Evolutionary conservation across 306 rosid species (phyloP), one percentile per base, ranked within the genome.

Genomic region (Arachis hypogaea): DNA sequence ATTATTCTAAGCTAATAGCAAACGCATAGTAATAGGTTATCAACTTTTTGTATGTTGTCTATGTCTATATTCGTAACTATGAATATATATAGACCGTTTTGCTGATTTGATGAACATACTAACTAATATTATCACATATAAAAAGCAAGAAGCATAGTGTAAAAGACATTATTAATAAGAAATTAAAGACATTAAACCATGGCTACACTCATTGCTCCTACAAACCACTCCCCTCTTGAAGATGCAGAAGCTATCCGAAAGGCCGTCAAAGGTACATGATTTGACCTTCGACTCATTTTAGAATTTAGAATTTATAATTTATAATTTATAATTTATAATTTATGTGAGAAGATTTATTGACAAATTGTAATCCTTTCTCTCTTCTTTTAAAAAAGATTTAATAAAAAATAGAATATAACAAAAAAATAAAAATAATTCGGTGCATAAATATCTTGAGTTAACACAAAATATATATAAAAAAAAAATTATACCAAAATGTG

Each of bases 241-340:
- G 97, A 87, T 77, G 96, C 97, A 9, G 88, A 92, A 76, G 72
- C 80, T 84, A 84, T 92, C 67, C 61, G 74, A 6, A 86, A 72
- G 5, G 86, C 96, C 66, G 77, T 74, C 30, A 40, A 77, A 83
- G 97, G 96, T 85, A 47, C 41, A 68, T 16, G 33, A 41, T 79
- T 52, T 58, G 59, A 72, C 5, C 59, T 22, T 22, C 28, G 28
- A 9, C 43, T 14, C 64, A 65, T 72, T 29, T 29, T 36, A 5
- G 5, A 33, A 45, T 63, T 45, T 22, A 22, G 56, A 54, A 52
- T 63, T 2, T 30, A 16, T 16, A 22, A 0, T 22, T 22, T 22
- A 22, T 0, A 22, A 22, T 22, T 22, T 22, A 22, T 22, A 22
- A 22, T 22, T 22, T 22, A 22, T 22, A 1, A 22, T 22, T 22